Base-by-base conservation (phyloP, 2,329 filamentous ascomycete genomes). In the Cyphellophora attinorum region DNA sequence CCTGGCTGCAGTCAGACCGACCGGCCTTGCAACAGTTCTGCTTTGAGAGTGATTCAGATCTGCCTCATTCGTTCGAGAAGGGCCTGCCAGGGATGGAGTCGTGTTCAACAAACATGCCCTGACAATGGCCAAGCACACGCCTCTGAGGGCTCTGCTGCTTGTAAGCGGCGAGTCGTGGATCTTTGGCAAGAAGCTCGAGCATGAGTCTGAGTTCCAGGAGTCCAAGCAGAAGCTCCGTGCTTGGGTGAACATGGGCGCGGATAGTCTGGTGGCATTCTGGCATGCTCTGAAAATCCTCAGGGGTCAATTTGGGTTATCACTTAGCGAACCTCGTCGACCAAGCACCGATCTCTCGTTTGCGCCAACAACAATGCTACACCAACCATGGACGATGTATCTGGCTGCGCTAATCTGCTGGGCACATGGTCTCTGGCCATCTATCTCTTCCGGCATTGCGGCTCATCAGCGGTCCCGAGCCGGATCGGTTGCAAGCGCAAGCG, bases 141-240 rank as follows among this genome's bases (percentile, higher is more conserved):
- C 55, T 5, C 35, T 59, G 25, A 50, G 47, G 11, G 41, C 49
- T 29, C 41, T 59, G 12, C 42, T 59, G 19, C 50, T 52, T 5
- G 54, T 57, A n/a, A 51, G 50, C 29, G 54, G 55, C 18, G 54
- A 58, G 40, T 57, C 54, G 3, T 58, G 55, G 56, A 45, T 57
- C 27, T 51, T 57, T 37, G 56, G 54, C 29, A 50, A 49, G 31
- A 58, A 57, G 39, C 39, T 58, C 13, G 46, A 52, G 25, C 46
- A 53, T 12, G 49, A 57, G 44, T 37, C 44, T 4, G 50, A 56
- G 23, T 58, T 57, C 30, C 43, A 47, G 27, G 31, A 40, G 11
- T 52, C 54, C 3, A 58, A 56, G 35, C 40, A 37, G 18, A 46
- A 35, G 19, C 38, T 59, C 10, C 46, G 50, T 29, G 38, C 34